Evolutionary conservation across 2,329 filamentous ascomycete species (phyloP), one percentile per base, ranked within the genome.

Genomic region (Pseudogymnoascus sp.): DNA sequence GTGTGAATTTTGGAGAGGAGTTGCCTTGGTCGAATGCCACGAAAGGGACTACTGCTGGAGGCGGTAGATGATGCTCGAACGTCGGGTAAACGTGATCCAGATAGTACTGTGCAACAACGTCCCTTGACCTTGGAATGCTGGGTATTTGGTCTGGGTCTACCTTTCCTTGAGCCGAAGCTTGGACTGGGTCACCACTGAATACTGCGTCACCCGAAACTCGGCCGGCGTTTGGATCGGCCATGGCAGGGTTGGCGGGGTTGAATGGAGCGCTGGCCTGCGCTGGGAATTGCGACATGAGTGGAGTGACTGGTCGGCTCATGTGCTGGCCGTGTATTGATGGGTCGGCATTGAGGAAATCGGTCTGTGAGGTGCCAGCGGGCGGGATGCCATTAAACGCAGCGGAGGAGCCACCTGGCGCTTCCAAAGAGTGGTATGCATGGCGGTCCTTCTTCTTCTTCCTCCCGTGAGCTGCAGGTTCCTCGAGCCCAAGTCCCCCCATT

Each of bases 11-110:
- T 33, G 94, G 94, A 12, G 94, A 96, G 4, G 94, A 87, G 72
- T 96, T 99, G 67, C 94, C 94, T 73, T 99, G 94, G 68, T 99
- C 94, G 68, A 86, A 89, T n/a, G 92, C 89, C 35, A 96, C 88
- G 69, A 94, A 97, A 2, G 94, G 91, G 19, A 94, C 82, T 4
- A 88, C 84, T 12, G 92, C 89, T 2, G 94, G 91, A 52, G 94
- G 94, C 9, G 94, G 92, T 2, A 96, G 80, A 70, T 96, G 91
- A 61, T 89, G 89, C 74, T 97, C 92, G 76, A 97, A 95, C 3
- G 94, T 99, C 15, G 92, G 91, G 72, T 96, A 97, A 58, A 95
- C 80, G 72, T 96, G 89, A 66, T 81, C 84, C 67, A 95, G 82
- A 71, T 92, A 99, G 75, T 92, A 88, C 65, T 88, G 85, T 65